Evolutionary conservation across 2,329 filamentous ascomycete species (phyloP).

Genomic region (Curvularia hawaiiensis): DNA sequence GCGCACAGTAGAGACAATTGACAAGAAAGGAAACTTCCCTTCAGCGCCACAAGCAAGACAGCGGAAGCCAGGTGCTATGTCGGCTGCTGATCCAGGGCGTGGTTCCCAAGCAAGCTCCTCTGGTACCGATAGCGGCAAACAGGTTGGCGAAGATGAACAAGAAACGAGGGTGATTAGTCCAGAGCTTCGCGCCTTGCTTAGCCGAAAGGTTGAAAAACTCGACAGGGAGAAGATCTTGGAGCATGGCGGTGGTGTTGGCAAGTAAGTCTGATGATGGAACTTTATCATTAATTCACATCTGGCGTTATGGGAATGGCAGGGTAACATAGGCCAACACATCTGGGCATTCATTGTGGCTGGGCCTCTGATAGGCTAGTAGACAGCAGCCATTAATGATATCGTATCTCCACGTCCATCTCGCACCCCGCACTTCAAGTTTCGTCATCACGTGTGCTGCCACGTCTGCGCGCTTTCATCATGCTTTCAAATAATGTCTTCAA

Average conservation of each 20-base stretch:
- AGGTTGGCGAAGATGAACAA: conserved; percentile 34
- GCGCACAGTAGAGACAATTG: conserved; percentile 85
- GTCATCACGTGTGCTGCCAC: not conserved
- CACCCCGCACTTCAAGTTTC: conserved; percentile 3
- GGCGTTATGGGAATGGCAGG: conserved; percentile 1
- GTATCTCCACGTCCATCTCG: conserved; percentile 6
- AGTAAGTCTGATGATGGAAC: not conserved
- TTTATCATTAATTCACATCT: not conserved
- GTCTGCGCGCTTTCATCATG: not conserved
- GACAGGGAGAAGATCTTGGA: conserved; percentile 49
- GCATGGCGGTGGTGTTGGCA: conserved; percentile 39
- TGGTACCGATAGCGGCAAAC: conserved; percentile 42
- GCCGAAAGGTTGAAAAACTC: conserved; percentile 61
- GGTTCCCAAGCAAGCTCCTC: conserved; percentile 32
- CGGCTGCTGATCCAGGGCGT: conserved; percentile 39
- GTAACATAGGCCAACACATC: not conserved
- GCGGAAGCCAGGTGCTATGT: conserved; percentile 49
- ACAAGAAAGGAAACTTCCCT: conserved; percentile 89
- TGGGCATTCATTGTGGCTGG: not conserved
- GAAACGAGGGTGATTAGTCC: conserved; percentile 64
- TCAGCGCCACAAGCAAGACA: conserved; percentile 55
- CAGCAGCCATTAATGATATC: not conserved
- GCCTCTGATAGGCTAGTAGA: conserved; percentile 1
- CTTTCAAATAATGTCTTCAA: not conserved
- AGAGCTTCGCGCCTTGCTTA: conserved; percentile 66